Percentiles rank a stretch among this genome's conserved stretches.
Evolutionary conservation across 495 filamentous ascomycete genomes (phyloP).

Genomic region (Annulohypoxylon moriforme): DNA sequence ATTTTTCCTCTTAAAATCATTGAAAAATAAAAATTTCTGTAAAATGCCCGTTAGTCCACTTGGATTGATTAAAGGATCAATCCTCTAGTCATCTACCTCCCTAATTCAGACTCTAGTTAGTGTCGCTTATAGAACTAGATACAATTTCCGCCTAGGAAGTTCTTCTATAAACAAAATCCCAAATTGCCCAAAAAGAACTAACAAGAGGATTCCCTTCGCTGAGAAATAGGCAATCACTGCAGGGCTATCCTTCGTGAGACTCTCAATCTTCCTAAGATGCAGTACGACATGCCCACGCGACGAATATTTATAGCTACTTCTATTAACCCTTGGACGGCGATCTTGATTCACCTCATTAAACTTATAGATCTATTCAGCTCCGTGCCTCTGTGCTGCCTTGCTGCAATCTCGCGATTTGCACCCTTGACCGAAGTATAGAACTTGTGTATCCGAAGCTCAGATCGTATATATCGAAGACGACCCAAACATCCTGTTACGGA

Average conservation of each 20-base stretch:
- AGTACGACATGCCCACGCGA: neutral
- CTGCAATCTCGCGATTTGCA: neutral
- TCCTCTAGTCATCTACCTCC: neutral
- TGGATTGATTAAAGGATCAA: neutral
- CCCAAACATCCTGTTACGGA: neutral
- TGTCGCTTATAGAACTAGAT: neutral
- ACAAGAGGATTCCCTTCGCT: conserved; percentile 1
- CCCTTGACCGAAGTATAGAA: neutral
- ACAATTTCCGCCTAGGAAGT: neutral
- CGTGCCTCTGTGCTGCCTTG: neutral
- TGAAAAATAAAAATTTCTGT: neutral
- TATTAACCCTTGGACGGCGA: neutral
- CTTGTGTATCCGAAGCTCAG: neutral
- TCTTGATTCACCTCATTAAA: neutral
- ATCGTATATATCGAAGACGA: neutral
- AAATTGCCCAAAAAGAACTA: neutral
- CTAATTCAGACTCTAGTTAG: neutral
- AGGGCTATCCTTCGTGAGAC: neutral
- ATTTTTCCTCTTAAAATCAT: neutral
- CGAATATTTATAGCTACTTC: neutral
- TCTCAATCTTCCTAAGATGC: neutral
- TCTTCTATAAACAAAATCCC: neutral
- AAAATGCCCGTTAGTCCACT: neutral
- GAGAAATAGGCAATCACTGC: neutral
- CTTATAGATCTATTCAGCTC: neutral